Conservation (phyloP, 139 green algal species). For the Raphidocelis subcapitata region DNA sequence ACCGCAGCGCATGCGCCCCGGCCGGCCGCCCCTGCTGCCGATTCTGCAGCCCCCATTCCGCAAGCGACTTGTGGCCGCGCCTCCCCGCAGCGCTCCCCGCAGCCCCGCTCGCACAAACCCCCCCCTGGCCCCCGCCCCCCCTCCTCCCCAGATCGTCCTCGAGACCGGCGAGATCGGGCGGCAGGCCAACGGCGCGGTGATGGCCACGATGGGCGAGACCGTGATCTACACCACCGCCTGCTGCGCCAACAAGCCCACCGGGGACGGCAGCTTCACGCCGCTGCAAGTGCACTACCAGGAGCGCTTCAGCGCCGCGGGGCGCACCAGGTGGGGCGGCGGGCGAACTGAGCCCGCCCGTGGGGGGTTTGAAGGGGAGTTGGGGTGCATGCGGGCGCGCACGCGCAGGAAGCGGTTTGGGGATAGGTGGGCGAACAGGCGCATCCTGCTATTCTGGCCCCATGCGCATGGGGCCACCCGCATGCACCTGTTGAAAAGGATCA, state of each 20-base stretch:
- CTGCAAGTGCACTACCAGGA: slow-evolving; percentile 95
- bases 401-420: no score
- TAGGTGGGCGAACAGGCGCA: no score
- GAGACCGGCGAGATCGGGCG: slow-evolving; percentile 93
- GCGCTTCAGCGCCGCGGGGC: slow-evolving; percentile 88
- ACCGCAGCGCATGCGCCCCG: background rate
- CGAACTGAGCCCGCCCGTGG: no score
- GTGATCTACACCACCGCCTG: slow-evolving; percentile 93
- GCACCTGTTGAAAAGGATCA: background rate
- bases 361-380: no score
- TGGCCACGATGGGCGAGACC: slow-evolving; percentile 87
- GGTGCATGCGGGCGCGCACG: no score
- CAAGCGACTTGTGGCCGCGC: no score
- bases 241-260: slow-evolving; percentile 40
- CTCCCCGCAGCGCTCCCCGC: no score
- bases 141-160: slow-evolving; percentile 55
- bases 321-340: slow-evolving; percentile 73
- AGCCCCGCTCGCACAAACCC: no score
- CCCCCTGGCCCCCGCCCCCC: no score
- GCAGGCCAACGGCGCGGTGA: slow-evolving; percentile 91
- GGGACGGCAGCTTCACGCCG: slow-evolving; percentile 84
- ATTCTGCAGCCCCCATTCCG: background rate
- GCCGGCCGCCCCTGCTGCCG: background rate
- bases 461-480: background rate
- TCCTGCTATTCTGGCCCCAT: no score